phyloP scores from a whole-genome alignment of 345 rosid species.

The Toxicodendron radicans region DNA sequence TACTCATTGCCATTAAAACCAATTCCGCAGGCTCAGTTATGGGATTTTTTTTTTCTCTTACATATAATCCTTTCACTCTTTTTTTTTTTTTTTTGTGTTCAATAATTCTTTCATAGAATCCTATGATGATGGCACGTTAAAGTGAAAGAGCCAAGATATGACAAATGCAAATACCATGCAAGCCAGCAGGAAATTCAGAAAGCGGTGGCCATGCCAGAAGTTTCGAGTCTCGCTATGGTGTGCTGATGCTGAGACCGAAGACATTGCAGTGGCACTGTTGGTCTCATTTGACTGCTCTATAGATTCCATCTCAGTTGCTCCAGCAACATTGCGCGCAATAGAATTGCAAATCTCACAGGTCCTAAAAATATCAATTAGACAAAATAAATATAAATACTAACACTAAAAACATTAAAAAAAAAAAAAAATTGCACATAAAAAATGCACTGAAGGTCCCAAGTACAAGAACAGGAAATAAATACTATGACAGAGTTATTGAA shows the following conservation, averaged over 20 bases:
- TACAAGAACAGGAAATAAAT: not conserved
- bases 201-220: slow-evolving; percentile 85
- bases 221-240: slow-evolving; percentile 53
- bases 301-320: slow-evolving; percentile 41
- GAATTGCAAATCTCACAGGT: slow-evolving; percentile 90
- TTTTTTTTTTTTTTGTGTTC: not conserved
- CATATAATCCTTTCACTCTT: slow-evolving; percentile 1
- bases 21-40: slow-evolving; percentile 11
- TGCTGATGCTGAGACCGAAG: slow-evolving; percentile 26
- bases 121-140: slow-evolving; percentile 55
- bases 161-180: slow-evolving; percentile 78
- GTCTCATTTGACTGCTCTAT: slow-evolving; percentile 41
- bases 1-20: slow-evolving; percentile 15
- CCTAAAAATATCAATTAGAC: slow-evolving; percentile 37
- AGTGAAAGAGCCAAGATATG: slow-evolving; percentile 82
- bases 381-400: not conserved
- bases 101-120: slow-evolving; percentile 3
- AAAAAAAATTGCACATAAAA: no score
- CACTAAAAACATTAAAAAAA: not conserved
- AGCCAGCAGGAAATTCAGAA: slow-evolving; percentile 70
- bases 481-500: not conserved
- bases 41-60: not conserved
- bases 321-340: slow-evolving; percentile 66
- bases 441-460: not conserved
- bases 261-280: slow-evolving; percentile 23